phyloP scores from a whole-genome alignment of 148 eudicot species.

The Vaccinium darrowii region DNA sequence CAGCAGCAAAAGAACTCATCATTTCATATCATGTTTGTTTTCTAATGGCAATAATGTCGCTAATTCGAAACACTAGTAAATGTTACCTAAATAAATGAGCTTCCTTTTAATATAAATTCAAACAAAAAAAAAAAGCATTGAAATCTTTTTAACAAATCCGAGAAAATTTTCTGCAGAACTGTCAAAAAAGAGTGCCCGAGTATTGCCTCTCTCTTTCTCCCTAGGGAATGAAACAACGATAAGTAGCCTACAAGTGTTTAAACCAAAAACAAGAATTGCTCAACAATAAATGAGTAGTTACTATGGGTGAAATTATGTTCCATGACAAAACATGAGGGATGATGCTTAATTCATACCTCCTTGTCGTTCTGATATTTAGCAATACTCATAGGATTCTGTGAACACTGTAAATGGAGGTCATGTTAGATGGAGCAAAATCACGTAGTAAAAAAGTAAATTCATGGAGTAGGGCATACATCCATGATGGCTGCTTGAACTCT shows the following conservation, averaged over 20 bases:
- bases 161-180: not conserved
- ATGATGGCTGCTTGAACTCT: slow-evolving; percentile 95
- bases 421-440: slow-evolving; percentile 10
- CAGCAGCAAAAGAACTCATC: not conserved
- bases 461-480: slow-evolving; percentile 64
- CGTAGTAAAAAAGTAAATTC: not conserved
- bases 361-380: slow-evolving; percentile 87
- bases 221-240: not conserved
- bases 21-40: not conserved
- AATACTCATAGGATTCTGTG: slow-evolving; percentile 85
- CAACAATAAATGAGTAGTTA: not conserved
- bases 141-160: too few species aligned
- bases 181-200: not conserved
- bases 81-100: not conserved
- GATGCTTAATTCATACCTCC: slow-evolving; percentile 53
- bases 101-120: too few species aligned
- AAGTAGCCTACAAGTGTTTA: not conserved
- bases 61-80: not conserved
- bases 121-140: too few species aligned
- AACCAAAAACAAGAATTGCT: not conserved
- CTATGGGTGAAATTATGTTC: not conserved
- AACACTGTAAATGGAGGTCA: slow-evolving; percentile 60
- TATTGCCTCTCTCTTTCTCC: not conserved
- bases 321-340: not conserved
- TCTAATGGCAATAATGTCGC: not conserved